These are phyloP conservation scores for Paecilomyces sp. DNA, from an alignment of 2,329 filamentous ascomycete genomes.

Conservation along the genomic window DNA sequence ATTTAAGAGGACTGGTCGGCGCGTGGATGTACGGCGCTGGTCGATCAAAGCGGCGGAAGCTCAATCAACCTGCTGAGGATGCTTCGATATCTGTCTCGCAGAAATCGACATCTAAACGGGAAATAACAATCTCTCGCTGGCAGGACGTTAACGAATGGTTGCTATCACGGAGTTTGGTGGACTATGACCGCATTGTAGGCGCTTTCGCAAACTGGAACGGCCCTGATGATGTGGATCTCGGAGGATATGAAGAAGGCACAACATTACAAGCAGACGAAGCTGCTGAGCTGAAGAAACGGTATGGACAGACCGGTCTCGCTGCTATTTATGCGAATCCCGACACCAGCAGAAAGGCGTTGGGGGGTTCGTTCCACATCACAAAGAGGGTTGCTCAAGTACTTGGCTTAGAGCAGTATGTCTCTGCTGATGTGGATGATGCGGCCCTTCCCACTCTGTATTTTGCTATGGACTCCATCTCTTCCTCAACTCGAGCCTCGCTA, in stretches of 20 bases:
- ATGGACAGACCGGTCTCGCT: conserved; percentile 54
- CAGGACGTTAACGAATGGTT: conserved; percentile 55
- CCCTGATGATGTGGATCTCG: conserved; percentile 52
- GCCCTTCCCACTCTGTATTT: conserved; percentile 22
- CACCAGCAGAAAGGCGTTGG: conserved; percentile 37
- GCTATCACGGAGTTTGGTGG: conserved; percentile 43
- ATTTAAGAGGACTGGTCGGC: conserved; percentile 52
- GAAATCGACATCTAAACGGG: conserved; percentile 10
- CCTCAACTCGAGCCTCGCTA: conserved; percentile 32
- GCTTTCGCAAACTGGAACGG: conserved; percentile 54
- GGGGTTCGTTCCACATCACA: conserved; percentile 43
- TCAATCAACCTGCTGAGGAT: conserved; percentile 25
- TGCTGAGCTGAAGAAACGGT: conserved; percentile 39
- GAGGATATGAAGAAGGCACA: conserved; percentile 41
- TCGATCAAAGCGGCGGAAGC: conserved; percentile 47
- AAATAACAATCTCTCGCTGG: conserved; percentile 41
- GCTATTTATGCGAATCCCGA: conserved; percentile 49
- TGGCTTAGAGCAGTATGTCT: conserved; percentile 41
- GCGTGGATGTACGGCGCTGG: conserved; percentile 57
- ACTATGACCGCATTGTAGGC: conserved; percentile 43
- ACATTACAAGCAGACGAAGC: conserved; percentile 38
- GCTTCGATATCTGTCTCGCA: conserved; percentile 21
- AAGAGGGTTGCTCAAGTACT: conserved; percentile 45
- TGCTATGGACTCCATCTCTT: conserved; percentile 22
- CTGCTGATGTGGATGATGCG: conserved; percentile 13